Evolutionary conservation across 2,329 filamentous ascomycete species (phyloP).

Genomic region (Aspergillus clavatus): DNA sequence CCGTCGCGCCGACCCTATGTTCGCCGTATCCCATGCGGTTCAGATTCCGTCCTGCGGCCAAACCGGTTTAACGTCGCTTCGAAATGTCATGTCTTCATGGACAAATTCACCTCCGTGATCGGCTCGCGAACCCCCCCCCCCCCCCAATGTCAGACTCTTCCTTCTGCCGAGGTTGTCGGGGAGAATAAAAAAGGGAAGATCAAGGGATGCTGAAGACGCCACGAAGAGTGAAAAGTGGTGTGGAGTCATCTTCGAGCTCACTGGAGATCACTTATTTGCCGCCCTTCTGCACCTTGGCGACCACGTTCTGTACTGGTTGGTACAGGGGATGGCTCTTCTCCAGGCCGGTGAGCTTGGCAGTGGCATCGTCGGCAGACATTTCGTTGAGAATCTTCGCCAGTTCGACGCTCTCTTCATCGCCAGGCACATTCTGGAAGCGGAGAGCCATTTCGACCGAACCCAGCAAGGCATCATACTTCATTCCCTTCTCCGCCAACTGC

Average conservation of each 20-base stretch:
- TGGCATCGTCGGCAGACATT: constrained; percentile 67
- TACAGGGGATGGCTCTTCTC: constrained; percentile 73
- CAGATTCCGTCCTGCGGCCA: constrained; percentile 23
- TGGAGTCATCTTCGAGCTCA: too few relatives aligned
- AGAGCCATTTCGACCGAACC: constrained; percentile 86
- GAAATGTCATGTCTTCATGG: constrained; percentile 9
- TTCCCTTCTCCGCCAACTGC: constrained; percentile 76
- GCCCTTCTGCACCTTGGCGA: constrained; percentile 70
- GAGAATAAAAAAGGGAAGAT: constrained; percentile 1
- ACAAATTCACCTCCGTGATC: constrained; percentile 26
- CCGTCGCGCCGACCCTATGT: constrained; percentile 26
- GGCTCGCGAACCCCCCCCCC: constrained; percentile 24
- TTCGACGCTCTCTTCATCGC: constrained; percentile 82
- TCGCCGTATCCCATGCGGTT: constrained; percentile 30
- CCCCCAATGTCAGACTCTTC: constrained; percentile 14
- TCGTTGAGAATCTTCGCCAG: constrained; percentile 80
- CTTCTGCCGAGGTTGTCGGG: constrained; percentile 1
- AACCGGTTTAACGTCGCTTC: constrained; percentile 17
- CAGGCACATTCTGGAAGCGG: constrained; percentile 90
- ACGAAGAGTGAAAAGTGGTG: background rate
- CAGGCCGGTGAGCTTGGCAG: constrained; percentile 76
- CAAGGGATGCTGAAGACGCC: background rate
- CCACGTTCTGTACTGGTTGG: constrained; percentile 67
- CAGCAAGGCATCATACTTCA: constrained; percentile 68
- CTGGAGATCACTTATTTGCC: constrained; percentile 39